These are phyloP conservation scores for Verticillium albo-atrum DNA, from an alignment of 2,329 filamentous ascomycete species.

Conservation along the genomic window DNA sequence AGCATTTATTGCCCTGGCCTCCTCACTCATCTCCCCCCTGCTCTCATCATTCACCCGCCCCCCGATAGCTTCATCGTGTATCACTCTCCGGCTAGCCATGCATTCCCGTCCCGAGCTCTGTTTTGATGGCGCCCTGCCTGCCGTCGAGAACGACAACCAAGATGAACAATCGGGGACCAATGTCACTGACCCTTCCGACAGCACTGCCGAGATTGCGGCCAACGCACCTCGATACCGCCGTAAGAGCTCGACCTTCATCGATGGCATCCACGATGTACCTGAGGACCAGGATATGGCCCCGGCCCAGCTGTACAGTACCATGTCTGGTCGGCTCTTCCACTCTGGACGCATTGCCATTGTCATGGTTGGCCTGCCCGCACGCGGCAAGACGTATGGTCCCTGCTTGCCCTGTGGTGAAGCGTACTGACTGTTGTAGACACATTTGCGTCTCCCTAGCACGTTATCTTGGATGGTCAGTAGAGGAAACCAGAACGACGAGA, in stretches of 20 bases:
- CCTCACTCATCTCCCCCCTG: not conserved
- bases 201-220: constrained; percentile 86
- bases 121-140: constrained; percentile 4
- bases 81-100: not conserved
- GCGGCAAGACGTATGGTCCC: constrained; percentile 77
- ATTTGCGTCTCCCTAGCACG: constrained; percentile 93
- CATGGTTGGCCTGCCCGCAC: constrained; percentile 89
- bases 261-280: constrained; percentile 91
- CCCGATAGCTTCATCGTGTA: not conserved
- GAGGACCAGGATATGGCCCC: constrained; percentile 81
- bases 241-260: constrained; percentile 92
- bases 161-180: not conserved
- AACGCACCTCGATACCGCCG: constrained; percentile 87
- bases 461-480: constrained; percentile 77
- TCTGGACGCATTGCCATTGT: constrained; percentile 96
- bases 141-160: not conserved
- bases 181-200: constrained; percentile 27
- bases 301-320: constrained; percentile 95
- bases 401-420: not conserved
- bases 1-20: not conserved
- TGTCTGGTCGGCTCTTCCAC: constrained; percentile 94
- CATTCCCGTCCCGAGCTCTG: constrained; percentile 10
- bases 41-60: not conserved
- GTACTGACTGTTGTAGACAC: constrained; percentile 51
- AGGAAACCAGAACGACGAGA: no score